These are phyloP conservation scores for Ceratobasidium theobromae DNA, from an alignment of 1,284 basidiomycete genomes.

Conservation along the genomic window DNA sequence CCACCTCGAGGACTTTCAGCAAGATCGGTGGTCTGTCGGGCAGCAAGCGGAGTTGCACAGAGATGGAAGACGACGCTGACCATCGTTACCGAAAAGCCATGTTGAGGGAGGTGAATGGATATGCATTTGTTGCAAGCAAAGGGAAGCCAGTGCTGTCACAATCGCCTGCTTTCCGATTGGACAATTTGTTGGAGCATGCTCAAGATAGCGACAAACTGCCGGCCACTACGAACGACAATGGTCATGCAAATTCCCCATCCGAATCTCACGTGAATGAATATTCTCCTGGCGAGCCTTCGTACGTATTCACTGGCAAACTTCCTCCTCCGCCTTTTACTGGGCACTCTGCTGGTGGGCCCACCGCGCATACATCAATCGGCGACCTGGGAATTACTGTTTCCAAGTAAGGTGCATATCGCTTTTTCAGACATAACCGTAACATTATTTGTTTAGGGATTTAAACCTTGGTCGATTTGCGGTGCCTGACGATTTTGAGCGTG, in stretches of 20 bases:
- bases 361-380: neutral
- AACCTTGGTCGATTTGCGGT: constrained; percentile 1
- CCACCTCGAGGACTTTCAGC: neutral
- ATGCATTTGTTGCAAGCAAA: neutral
- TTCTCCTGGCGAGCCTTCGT: neutral
- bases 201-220: neutral
- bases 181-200: constrained; percentile 5
- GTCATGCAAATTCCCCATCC: neutral
- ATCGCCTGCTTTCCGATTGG: constrained; percentile 20
- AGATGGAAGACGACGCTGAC: neutral
- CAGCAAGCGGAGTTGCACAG: neutral
- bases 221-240: neutral
- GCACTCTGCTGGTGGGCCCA: neutral
- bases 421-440: neutral
- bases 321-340: constrained; percentile 17
- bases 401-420: neutral
- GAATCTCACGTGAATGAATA: neutral
- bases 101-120: neutral
- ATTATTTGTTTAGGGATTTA: neutral
- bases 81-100: neutral
- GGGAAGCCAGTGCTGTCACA: constrained; percentile 11
- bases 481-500: constrained; percentile 10
- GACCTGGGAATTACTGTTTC: constrained; percentile 8
- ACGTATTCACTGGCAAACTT: constrained; percentile 11
- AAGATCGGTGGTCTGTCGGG: neutral